A percentile compares a stretch with the other conserved stretches of the same genome.
These are phyloP conservation scores for Chenopodium suecicum DNA, from an alignment of 148 eudicot genomes.

Conservation along the genomic window DNA sequence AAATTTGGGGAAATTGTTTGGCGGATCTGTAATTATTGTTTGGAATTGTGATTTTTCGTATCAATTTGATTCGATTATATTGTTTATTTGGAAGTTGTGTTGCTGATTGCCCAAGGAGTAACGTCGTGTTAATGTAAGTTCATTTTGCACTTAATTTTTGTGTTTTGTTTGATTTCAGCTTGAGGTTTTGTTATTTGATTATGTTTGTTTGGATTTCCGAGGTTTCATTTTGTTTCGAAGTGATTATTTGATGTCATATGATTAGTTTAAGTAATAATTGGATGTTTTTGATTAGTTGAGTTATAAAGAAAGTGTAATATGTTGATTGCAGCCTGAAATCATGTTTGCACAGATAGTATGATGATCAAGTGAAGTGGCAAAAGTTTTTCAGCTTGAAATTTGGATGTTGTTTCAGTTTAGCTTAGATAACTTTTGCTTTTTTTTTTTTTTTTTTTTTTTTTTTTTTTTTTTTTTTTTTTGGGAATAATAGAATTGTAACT, in stretches of 20 bases:
- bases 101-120: background rate
- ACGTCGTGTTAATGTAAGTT: constrained; percentile 26
- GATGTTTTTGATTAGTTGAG: background rate
- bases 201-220: background rate
- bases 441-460: no score
- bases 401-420: no score
- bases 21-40: constrained; percentile 20
- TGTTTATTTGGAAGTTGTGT: constrained; percentile 15
- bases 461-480: no score
- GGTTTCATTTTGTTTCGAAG: background rate
- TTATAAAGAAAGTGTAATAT: background rate
- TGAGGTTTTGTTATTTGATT: background rate
- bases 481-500: background rate
- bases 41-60: background rate
- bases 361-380: background rate
- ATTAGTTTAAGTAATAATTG: background rate
- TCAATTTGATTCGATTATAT: constrained; percentile 5
- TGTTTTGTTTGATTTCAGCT: constrained; percentile 4
- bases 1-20: background rate
- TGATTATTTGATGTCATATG: no score
- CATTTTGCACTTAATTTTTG: background rate
- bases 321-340: background rate
- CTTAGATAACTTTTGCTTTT: no score
- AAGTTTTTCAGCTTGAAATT: no score
- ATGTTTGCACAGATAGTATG: background rate